Conservation (phyloP, 805 yeast genomes). For the Starmera dryadoides region DNA sequence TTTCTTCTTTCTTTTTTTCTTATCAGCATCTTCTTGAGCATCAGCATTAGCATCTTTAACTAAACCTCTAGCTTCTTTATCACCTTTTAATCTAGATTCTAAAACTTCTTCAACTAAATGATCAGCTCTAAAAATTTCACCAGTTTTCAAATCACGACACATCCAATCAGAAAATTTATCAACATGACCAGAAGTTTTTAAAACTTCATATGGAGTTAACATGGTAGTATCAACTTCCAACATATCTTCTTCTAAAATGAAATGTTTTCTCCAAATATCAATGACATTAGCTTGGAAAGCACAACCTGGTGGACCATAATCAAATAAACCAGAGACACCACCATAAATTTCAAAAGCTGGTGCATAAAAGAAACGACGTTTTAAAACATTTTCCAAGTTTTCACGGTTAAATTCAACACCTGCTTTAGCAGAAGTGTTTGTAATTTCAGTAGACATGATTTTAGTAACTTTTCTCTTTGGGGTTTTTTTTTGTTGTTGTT, state of each 20-base stretch:
- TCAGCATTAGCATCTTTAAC: conserved; percentile 44
- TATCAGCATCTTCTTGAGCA: conserved; percentile 66
- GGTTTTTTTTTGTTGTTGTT: background rate
- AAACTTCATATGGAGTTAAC: conserved; percentile 95
- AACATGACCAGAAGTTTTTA: conserved; percentile 98
- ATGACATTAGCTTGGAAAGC: conserved; percentile 93
- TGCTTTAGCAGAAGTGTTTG: conserved; percentile 1
- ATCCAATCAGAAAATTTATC: conserved; percentile 99
- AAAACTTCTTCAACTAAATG: conserved; percentile 96
- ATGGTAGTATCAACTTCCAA: conserved; percentile 96
- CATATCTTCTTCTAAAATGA: conserved; percentile 96
- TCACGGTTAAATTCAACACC: conserved; percentile 74
- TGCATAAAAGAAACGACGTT: conserved; percentile 94
- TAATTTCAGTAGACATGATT: background rate
- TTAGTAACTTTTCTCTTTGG: background rate
- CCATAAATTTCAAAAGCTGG: conserved; percentile 98
- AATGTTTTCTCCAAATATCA: conserved; percentile 97
- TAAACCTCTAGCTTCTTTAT: conserved; percentile 91
- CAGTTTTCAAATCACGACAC: conserved; percentile 93
- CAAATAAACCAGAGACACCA: conserved; percentile 96
- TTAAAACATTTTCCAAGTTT: conserved; percentile 79
- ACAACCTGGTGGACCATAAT: conserved; percentile 99
- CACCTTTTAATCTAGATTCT: conserved; percentile 94
- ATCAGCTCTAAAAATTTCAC: conserved; percentile 98
- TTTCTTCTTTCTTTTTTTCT: conserved; percentile 91